Evolutionary conservation across 1,284 basidiomycete genomes (phyloP), one percentile per base, ranked within the genome.

Genomic region (Athelia sp.): DNA sequence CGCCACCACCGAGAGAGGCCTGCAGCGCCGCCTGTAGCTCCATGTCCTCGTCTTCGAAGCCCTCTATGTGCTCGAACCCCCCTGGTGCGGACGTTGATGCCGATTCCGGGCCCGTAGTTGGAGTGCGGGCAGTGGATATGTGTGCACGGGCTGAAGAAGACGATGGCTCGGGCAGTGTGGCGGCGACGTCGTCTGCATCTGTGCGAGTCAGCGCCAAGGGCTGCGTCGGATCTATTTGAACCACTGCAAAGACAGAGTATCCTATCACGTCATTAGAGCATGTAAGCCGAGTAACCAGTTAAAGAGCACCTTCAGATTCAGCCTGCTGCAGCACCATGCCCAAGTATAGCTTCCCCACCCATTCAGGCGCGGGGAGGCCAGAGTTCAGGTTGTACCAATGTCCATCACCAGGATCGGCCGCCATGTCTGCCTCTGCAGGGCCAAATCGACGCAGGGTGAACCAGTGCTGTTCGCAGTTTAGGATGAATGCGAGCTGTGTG

Each of bases 311-410:
- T 63, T 94, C 88, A 29, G 76, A 64, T 65, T 96, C 93, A 14
- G 92, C 89, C 67, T 96, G 90, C 50, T 90, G 82, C 35, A 98
- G 70, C 42, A 92, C 82, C 82, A 96, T 87, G 48, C 83, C 82
- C 2, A 98, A 79, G 66, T 93, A 94, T 1, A 83, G 81, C 53
- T 82, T 85, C 21, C 87, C 79, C 42, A 98, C 79, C 88, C 91
- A 93, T 65, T 91, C 82, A 4, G 94, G 92, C 11, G 69, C 60
- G 19, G 72, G 55, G 15, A 85, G 72, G 61, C 81, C 87, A 9
- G 91, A 94, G 64, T 97, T 92, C 21, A 98, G 75, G 66, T 96
- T 94, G 72, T 92, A 97, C 91, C 93, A 97, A 60, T 86, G 84
- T 2, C 81, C 79, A 34, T 74, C 66, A 14, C 73, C 84, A 43